These are phyloP conservation scores for Kodamaea sagamina DNA, from an alignment of 805 yeast species.

Conservation along the genomic window DNA sequence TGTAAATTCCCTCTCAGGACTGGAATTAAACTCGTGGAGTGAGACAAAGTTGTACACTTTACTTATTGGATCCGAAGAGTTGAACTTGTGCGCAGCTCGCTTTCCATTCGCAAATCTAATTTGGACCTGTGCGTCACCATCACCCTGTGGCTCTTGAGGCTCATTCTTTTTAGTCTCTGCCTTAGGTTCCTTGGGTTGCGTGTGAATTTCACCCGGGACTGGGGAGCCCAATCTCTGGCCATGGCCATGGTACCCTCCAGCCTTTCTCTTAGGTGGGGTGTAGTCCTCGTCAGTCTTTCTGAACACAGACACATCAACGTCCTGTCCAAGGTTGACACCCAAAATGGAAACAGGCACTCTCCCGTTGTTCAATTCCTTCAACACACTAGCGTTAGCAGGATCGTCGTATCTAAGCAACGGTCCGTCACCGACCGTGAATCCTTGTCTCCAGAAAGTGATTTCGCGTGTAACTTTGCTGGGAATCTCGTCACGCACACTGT, in stretches of 20 bases:
- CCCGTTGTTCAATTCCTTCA: slow-evolving; percentile 82
- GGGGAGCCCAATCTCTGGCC: slow-evolving; percentile 92
- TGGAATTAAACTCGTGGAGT: slow-evolving; percentile 44
- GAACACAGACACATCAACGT: slow-evolving; percentile 86
- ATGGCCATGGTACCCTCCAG: slow-evolving; percentile 71
- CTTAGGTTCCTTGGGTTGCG: slow-evolving; percentile 19
- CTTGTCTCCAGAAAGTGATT: slow-evolving; percentile 94
- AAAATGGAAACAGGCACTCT: slow-evolving; percentile 85
- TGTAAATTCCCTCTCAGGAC: slow-evolving; percentile 53
- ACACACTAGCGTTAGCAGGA: slow-evolving; percentile 77
- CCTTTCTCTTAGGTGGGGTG: slow-evolving; percentile 59
- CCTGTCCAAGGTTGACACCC: slow-evolving; percentile 86
- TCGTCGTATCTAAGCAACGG: slow-evolving; percentile 84
- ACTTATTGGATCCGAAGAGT: slow-evolving; percentile 64
- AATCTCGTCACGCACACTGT: slow-evolving; percentile 20
- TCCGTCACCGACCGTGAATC: slow-evolving; percentile 94
- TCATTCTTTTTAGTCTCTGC: slow-evolving; percentile 1
- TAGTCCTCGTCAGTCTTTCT: slow-evolving; percentile 81
- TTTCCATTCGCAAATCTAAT: slow-evolving; percentile 83
- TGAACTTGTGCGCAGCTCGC: slow-evolving; percentile 62
- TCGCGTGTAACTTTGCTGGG: slow-evolving; percentile 66
- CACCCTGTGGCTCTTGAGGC: slow-evolving; percentile 20
- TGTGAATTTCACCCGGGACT: slow-evolving; percentile 66
- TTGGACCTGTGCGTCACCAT: slow-evolving; percentile 76
- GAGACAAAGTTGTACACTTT: slow-evolving; percentile 68